These are phyloP conservation scores for Xerocomellus amylosporus DNA, from an alignment of 768 basidiomycete genomes.

Conservation along the genomic window DNA sequence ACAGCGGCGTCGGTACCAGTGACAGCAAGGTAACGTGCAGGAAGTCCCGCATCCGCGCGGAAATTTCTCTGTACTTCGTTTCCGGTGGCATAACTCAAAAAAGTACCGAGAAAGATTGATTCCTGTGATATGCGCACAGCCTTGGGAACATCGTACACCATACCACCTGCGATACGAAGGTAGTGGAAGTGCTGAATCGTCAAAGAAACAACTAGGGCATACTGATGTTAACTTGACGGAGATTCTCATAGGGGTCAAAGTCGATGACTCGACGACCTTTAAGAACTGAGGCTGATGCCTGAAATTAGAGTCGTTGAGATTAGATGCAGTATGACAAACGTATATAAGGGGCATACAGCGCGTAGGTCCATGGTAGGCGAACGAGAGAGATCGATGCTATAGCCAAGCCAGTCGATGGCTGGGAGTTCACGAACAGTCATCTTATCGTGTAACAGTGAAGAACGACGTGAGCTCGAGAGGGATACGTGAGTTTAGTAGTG, in stretches of 20 bases:
- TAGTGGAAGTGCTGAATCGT: neutral
- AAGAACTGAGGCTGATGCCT: neutral
- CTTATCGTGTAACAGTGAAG: neutral
- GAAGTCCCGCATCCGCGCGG: neutral
- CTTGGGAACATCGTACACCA: neutral
- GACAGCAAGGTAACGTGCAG: constrained; percentile 4
- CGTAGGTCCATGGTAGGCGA: constrained; percentile 9
- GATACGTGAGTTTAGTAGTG: neutral
- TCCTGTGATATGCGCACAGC: neutral
- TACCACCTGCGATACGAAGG: neutral
- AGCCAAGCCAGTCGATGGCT: constrained; percentile 10
- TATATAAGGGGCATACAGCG: neutral
- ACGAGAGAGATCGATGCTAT: constrained; percentile 9
- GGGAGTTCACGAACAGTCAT: constrained; percentile 7
- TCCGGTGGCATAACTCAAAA: neutral
- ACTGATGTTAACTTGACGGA: neutral
- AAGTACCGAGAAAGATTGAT: neutral
- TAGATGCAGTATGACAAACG: neutral
- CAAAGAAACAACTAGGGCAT: neutral
- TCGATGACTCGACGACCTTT: constrained; percentile 4
- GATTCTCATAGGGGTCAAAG: neutral
- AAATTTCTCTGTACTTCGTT: neutral
- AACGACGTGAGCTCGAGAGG: neutral
- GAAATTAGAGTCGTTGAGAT: neutral
- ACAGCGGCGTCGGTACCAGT: neutral